A percentile compares a stretch with the other conserved stretches of the same genome.
phyloP scores from a whole-genome alignment of 495 filamentous ascomycete species.

The Penicillium salamii region DNA sequence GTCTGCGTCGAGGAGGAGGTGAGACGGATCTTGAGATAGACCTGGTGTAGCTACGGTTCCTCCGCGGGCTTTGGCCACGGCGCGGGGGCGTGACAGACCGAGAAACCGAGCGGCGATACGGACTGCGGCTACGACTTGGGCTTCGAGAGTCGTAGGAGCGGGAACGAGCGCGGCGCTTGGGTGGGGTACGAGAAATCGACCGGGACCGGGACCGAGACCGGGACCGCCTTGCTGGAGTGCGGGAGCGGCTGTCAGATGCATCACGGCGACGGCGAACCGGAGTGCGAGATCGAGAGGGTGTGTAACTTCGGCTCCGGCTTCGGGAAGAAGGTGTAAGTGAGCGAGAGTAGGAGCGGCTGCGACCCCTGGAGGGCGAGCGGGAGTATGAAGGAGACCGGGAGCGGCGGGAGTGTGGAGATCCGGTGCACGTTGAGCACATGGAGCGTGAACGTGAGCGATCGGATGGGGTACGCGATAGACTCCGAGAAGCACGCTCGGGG shows the following conservation, averaged over 20 bases:
- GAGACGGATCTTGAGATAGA: slow-evolving; percentile 32
- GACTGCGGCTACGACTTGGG: slow-evolving; percentile 24
- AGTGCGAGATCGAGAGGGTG: slow-evolving; percentile 34
- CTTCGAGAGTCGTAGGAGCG: slow-evolving; percentile 26
- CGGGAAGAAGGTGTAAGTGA: slow-evolving; percentile 38
- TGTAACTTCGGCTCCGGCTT: slow-evolving; percentile 39
- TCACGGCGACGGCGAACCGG: slow-evolving; percentile 34
- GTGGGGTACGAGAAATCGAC: slow-evolving; percentile 28
- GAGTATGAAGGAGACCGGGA: slow-evolving; percentile 39
- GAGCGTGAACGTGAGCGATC: slow-evolving; percentile 52
- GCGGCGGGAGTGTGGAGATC: slow-evolving; percentile 30
- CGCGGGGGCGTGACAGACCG: slow-evolving; percentile 37
- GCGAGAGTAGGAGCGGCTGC: slow-evolving; percentile 36
- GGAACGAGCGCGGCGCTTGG: slow-evolving; percentile 27
- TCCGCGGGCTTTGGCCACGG: slow-evolving; percentile 11
- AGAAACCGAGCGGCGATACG: slow-evolving; percentile 27
- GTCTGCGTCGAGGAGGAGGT: slow-evolving; percentile 25
- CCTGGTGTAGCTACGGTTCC: slow-evolving; percentile 30
- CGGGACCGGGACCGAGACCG: slow-evolving; percentile 19
- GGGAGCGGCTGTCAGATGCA: slow-evolving; percentile 32
- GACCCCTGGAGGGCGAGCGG: slow-evolving; percentile 36
- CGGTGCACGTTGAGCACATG: slow-evolving; percentile 40
- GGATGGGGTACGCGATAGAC: slow-evolving; percentile 36
- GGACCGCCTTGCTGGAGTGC: slow-evolving; percentile 8
- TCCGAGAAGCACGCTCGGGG: slow-evolving; percentile 31